Percentiles rank a stretch among this genome's conserved stretches.
These are phyloP conservation scores for Penicillium canescens DNA, from an alignment of 495 filamentous ascomycete species.

Conservation along the genomic window DNA sequence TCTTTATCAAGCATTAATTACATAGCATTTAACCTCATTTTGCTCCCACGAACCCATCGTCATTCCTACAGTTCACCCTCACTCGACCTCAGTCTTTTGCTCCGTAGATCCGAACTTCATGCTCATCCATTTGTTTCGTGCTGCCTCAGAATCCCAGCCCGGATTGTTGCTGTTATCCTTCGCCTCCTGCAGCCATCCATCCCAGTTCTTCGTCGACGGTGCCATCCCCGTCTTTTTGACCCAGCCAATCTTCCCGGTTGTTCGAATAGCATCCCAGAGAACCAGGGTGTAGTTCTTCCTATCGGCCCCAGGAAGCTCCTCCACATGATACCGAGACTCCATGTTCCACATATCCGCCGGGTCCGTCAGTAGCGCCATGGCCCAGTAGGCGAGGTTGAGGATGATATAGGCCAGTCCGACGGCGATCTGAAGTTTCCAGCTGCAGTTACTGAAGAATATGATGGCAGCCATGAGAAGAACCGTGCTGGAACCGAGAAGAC, in stretches of 20 bases:
- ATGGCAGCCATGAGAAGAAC: conserved; percentile 62
- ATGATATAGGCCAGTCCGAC: conserved; percentile 57
- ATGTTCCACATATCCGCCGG: conserved; percentile 13
- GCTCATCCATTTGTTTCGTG: conserved; percentile 44
- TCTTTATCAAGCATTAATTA: no score
- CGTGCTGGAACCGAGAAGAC: conserved; percentile 57
- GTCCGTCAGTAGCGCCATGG: conserved; percentile 14
- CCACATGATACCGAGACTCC: conserved; percentile 23
- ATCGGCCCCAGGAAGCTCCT: conserved; percentile 7
- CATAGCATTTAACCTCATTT: no score
- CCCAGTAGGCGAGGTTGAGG: conserved; percentile 63
- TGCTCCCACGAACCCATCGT: no score
- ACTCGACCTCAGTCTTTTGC: no score
- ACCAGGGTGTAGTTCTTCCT: conserved; percentile 49
- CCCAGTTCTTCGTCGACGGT: conserved; percentile 51
- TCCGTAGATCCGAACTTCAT: not conserved
- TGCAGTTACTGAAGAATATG: conserved; percentile 62
- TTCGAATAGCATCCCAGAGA: conserved; percentile 57
- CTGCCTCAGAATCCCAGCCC: conserved; percentile 48
- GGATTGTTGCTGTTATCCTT: conserved; percentile 30
- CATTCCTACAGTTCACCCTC: no score
- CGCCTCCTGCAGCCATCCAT: conserved; percentile 52
- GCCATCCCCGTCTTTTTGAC: conserved; percentile 46
- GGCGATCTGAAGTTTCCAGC: conserved; percentile 58
- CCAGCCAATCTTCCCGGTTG: conserved; percentile 51